Evolutionary conservation across 352 stramenopile species (phyloP).

Genomic region (Paralagenidium karlingii): DNA sequence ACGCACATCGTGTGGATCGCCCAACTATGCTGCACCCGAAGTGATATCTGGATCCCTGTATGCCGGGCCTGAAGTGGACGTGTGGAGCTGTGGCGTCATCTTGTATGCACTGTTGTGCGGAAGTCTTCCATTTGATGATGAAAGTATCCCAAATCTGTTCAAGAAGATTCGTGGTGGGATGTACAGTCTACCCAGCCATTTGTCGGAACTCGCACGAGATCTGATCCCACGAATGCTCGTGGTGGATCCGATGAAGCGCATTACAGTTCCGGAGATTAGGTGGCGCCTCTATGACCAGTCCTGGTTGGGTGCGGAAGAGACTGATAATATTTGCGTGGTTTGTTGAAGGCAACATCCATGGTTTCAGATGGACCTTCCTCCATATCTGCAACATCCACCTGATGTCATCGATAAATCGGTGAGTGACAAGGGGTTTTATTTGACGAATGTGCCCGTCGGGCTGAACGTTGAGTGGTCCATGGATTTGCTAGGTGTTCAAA

Average conservation of each 20-base stretch:
- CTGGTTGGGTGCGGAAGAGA: not conserved
- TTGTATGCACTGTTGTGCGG: slow-evolving; percentile 98
- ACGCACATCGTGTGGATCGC: slow-evolving; percentile 94
- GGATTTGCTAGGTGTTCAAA: slow-evolving; percentile 40
- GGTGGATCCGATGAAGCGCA: slow-evolving; percentile 98
- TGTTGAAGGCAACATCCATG: slow-evolving; percentile 87
- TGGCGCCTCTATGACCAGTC: slow-evolving; percentile 5
- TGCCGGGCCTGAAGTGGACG: slow-evolving; percentile 97
- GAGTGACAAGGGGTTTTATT: too few species aligned
- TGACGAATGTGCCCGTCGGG: too few species aligned
- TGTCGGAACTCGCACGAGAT: slow-evolving; percentile 92
- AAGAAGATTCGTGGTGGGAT: slow-evolving; percentile 98
- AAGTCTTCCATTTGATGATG: slow-evolving; percentile 97
- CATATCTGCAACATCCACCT: slow-evolving; percentile 93
- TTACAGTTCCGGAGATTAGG: slow-evolving; percentile 97
- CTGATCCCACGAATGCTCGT: slow-evolving; percentile 98
- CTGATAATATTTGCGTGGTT: not conserved
- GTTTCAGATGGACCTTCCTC: slow-evolving; percentile 97
- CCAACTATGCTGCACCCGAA: slow-evolving; percentile 99
- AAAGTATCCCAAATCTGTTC: slow-evolving; percentile 98
- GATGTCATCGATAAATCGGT: slow-evolving; percentile 94
- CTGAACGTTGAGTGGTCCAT: not conserved
- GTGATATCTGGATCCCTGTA: slow-evolving; percentile 98
- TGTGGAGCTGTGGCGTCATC: slow-evolving; percentile 99
- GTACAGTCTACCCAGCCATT: slow-evolving; percentile 95